phyloP scores from a whole-genome alignment of 176 grass and related monocot genomes.

The Alopecurus myosuroides region DNA sequence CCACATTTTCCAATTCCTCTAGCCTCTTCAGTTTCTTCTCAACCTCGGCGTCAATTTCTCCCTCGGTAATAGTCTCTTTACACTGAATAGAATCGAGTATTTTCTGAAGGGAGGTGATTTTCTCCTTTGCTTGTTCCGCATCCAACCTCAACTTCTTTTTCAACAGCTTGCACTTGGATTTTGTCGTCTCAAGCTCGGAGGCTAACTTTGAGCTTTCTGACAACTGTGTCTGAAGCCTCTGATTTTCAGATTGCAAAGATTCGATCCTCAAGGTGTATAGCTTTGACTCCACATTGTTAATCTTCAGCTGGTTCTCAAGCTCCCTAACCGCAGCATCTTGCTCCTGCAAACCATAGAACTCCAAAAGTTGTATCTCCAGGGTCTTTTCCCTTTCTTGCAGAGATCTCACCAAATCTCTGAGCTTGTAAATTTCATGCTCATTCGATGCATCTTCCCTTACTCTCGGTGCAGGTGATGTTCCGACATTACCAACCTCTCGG shows the following conservation, averaged over 20 bases:
- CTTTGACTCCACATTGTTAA: constrained; percentile 73
- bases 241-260: constrained; percentile 79
- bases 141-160: constrained; percentile 50
- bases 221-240: constrained; percentile 50
- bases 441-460: constrained; percentile 39
- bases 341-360: constrained; percentile 68
- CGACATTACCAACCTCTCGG: constrained; percentile 23
- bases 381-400: constrained; percentile 78
- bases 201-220: constrained; percentile 40
- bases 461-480: constrained; percentile 20
- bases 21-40: constrained; percentile 46
- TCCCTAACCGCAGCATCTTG: constrained; percentile 60
- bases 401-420: constrained; percentile 73
- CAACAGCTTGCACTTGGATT: constrained; percentile 53
- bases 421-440: constrained; percentile 58
- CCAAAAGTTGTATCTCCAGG: constrained; percentile 63
- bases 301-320: constrained; percentile 83
- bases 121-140: constrained; percentile 51
- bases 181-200: constrained; percentile 56
- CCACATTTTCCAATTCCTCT: constrained; percentile 59
- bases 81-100: constrained; percentile 29
- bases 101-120: constrained; percentile 47
- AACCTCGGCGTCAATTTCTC: constrained; percentile 29
- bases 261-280: constrained; percentile 70
- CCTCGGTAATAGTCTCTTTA: constrained; percentile 26